Percentiles rank a stretch among this genome's conserved stretches.
These are phyloP conservation scores for Aspergillus floridensis DNA, from an alignment of 2,329 filamentous ascomycete genomes.

Conservation along the genomic window DNA sequence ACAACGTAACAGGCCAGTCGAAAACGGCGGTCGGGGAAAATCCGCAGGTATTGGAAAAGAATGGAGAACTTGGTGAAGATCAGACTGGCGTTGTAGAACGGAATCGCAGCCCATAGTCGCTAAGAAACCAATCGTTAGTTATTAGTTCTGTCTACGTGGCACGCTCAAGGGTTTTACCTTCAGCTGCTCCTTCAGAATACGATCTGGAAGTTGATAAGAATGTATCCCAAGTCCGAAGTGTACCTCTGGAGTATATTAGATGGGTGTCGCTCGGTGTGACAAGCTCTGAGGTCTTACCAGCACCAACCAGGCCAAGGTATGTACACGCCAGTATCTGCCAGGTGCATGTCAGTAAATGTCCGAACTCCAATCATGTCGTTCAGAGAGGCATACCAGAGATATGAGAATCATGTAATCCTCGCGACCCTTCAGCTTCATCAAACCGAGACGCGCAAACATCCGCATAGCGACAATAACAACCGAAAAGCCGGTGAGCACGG, in stretches of 20 bases:
- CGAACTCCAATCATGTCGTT: rapidly evolving
- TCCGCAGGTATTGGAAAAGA: slow-evolving; percentile 47
- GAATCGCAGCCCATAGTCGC: slow-evolving; percentile 33
- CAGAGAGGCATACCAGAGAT: slow-evolving; percentile 21
- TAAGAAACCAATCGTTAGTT: slow-evolving; percentile 10
- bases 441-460: slow-evolving; percentile 26
- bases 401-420: slow-evolving; percentile 33
- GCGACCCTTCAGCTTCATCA: slow-evolving; percentile 34
- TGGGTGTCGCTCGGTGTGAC: neutral
- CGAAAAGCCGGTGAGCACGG: slow-evolving; percentile 27
- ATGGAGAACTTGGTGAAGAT: slow-evolving; percentile 45
- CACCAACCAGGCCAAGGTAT: slow-evolving; percentile 30
- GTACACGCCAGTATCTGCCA: slow-evolving; percentile 24
- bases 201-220: slow-evolving; percentile 15
- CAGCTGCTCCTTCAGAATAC: slow-evolving; percentile 23
- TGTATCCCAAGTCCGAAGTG: slow-evolving; percentile 29
- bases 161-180: slow-evolving; percentile 18
- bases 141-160: neutral
- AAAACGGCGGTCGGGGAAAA: slow-evolving; percentile 37
- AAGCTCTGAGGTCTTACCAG: slow-evolving; percentile 20
- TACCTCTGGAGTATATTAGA: slow-evolving; percentile 23
- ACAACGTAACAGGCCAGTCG: slow-evolving; percentile 36
- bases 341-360: neutral
- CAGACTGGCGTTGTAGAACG: slow-evolving; percentile 34
- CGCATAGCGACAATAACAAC: slow-evolving; percentile 29